Base-by-base conservation (phyloP, 2,329 filamentous ascomycete genomes). In the Paecilomyces formosus region DNA sequence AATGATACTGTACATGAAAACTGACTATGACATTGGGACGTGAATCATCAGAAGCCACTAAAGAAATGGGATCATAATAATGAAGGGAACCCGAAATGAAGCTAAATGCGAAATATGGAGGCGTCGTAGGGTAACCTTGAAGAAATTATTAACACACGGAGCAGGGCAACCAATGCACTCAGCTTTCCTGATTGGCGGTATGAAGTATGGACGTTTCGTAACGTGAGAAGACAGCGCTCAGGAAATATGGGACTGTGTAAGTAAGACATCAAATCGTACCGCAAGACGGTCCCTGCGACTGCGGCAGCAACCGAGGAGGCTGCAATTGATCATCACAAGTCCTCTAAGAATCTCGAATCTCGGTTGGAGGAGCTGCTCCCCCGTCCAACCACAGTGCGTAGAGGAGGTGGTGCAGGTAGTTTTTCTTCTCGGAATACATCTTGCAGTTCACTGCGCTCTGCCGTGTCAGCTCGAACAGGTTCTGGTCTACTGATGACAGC, bases 301-400 rank as follows among this genome's bases (percentile, higher is more conserved):
- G 18, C 39, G 18, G n/a, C 8, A n/a, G 18, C 3, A 15, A 45
- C n/a, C 8, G 39, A 18, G 39, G 7, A 45, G n/a, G n/a, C 3
- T 45, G 3, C 39, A 45, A 45, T 18, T 21, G n/a, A 62, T 12
- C 12, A 64, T 68, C 58, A 74, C 56, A 75, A 57, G 62, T 73
- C 70, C 51, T 75, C 72, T 1, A 71, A 74, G 57, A 75, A 75
- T 54, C 70, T 64, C 1, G 72, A 74, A 52, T 72, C 72, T 5
- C 72, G 67, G 12, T 61, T 65, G 13, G 67, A 62, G 57, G 65
- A 67, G 51, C 65, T 58, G 49, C 66, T 69, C 13, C 54, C 15
- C 56, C 58, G 63, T 33, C 70, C 69, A n/a, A 59, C 60, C 31
- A 50, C 15, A 26, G 21, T 11, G 54, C 24, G n/a, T 53, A 65